Evolutionary conservation across 1,284 basidiomycete species (phyloP).

Genomic region (Mycena citricolor): DNA sequence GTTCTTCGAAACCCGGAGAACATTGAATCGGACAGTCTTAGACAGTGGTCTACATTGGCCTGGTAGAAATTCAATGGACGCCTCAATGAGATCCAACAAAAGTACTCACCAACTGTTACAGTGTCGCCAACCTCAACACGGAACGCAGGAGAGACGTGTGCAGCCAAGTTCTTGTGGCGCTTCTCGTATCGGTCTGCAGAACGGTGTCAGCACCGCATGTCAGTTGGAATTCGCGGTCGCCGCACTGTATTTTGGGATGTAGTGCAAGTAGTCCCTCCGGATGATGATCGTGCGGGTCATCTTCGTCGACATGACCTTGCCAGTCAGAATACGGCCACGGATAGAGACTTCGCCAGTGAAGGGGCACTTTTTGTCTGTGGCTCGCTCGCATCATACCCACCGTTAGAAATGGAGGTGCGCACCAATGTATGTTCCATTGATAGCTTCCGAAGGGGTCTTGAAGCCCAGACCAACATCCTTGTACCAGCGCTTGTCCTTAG

Average conservation of each 20-base stretch:
- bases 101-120: conserved; percentile 88
- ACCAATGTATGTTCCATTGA: conserved; percentile 97
- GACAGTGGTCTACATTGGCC: conserved; percentile 99
- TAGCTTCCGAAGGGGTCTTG: conserved; percentile 96
- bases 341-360: conserved; percentile 97
- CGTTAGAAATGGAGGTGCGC: conserved; percentile 33
- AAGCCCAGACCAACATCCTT: conserved; percentile 98
- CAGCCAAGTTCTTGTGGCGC: conserved; percentile 98
- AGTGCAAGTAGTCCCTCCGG: conserved; percentile 98
- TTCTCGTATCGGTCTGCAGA: conserved; percentile 88
- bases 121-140: conserved; percentile 91
- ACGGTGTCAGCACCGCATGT: conserved; percentile 15
- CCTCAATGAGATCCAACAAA: neutral
- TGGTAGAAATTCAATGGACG: conserved; percentile 30
- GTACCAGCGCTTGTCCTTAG: conserved; percentile 98
- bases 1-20: conserved; percentile 88
- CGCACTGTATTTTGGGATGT: conserved; percentile 97
- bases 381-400: conserved; percentile 11
- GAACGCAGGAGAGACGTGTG: conserved; percentile 97
- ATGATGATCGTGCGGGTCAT: conserved; percentile 99
- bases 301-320: conserved; percentile 97
- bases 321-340: conserved; percentile 97
- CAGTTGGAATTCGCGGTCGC: conserved; percentile 16
- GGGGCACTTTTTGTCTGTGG: conserved; percentile 97
- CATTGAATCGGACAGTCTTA: conserved; percentile 99